Evolutionary conservation across 2,329 filamentous ascomycete species (phyloP), one percentile per base, ranked within the genome.

Genomic region (Nemania sp.): DNA sequence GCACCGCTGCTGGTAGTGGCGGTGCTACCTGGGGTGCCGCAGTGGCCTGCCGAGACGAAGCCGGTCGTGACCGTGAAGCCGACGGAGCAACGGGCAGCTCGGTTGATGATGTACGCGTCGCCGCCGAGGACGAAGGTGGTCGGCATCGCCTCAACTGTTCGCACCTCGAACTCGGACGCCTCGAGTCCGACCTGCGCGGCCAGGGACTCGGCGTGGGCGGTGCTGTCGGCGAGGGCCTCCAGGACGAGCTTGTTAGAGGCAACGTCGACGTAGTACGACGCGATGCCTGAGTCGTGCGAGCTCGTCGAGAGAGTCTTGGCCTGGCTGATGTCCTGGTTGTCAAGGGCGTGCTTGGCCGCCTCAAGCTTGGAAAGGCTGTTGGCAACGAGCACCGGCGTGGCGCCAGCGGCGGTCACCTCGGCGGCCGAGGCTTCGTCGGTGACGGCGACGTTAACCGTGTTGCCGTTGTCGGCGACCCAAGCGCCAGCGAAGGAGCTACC

Each of bases 21-120:
- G 57, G 69, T 62, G 21, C 34, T 37, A 48, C 76, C 76, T 2
- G 56, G n/a, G 57, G 29, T 66, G 42, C 76, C 76, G 57, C 76
- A 78, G 73, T 78, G 76, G 52, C 76, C 76, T 20, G 76, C 76
- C 21, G 75, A 72, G 34, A 78, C 76, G 68, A 77, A 78, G 18
- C 76, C 76, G 32, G 72, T 74, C 25, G 73, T 77, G 63, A 78
- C 76, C 1, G 74, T 69, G 71, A 78, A 78, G 32, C 76, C 76
- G 60, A 78, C 62, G 58, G 76, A 78, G 75, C 76, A 78, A 2
- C 76, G 71, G 50, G 59, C 63, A 51, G 17, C 17, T 6, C 57
- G 56, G 68, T 73, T 66, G 70, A 77, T 77, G 64, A 62, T 60
- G 73, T 77, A 77, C 63, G 75, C 73, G 54, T 77, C 75, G 51